Percentiles rank a stretch among this genome's conserved stretches.
Conservation (phyloP, 2,329 filamentous ascomycete genomes). For the Phaeoacremonium minimum region DNA sequence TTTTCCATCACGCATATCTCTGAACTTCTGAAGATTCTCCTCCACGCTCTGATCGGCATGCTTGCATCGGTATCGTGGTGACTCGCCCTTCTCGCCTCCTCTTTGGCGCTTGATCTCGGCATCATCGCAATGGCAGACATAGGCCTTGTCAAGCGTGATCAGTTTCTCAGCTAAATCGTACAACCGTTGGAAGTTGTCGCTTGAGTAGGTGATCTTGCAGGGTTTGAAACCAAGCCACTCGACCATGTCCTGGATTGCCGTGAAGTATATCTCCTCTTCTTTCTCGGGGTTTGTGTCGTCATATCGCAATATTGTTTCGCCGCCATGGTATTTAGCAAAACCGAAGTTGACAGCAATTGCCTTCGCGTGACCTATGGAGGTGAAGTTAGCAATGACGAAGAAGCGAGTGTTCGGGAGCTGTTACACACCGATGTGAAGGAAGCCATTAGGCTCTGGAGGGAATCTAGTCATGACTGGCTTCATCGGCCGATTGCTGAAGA, state of each 20-base stretch:
- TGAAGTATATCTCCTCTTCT: conserved; percentile 86
- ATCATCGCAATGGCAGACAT: conserved; percentile 83
- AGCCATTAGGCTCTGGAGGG: conserved; percentile 88
- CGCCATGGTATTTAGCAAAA: conserved; percentile 80
- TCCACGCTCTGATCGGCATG: conserved; percentile 74
- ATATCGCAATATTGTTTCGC: conserved; percentile 50
- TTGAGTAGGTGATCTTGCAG: conserved; percentile 76
- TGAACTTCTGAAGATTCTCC: conserved; percentile 76
- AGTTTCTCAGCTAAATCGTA: conserved; percentile 88
- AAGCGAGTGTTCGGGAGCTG: too few relatives aligned
- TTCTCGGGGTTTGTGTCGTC: conserved; percentile 95
- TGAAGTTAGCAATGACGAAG: too few relatives aligned
- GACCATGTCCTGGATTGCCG: conserved; percentile 83
- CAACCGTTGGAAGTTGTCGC: conserved; percentile 82
- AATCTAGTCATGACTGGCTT: conserved; percentile 67
- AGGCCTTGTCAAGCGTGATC: conserved; percentile 65
- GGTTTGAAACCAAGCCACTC: conserved; percentile 83
- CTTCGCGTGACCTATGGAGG: conserved; percentile 93
- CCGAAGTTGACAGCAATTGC: conserved; percentile 96
- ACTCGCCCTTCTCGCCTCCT: conserved; percentile 67
- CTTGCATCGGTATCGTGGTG: conserved; percentile 71
- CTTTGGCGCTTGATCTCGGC: conserved; percentile 82
- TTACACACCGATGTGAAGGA: conserved; percentile 85
- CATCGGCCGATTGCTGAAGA: conserved; percentile 64
- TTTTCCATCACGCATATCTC: conserved; percentile 86